Base-by-base conservation (phyloP, 2,329 filamentous ascomycete genomes). In the Colletotrichum costaricense region DNA sequence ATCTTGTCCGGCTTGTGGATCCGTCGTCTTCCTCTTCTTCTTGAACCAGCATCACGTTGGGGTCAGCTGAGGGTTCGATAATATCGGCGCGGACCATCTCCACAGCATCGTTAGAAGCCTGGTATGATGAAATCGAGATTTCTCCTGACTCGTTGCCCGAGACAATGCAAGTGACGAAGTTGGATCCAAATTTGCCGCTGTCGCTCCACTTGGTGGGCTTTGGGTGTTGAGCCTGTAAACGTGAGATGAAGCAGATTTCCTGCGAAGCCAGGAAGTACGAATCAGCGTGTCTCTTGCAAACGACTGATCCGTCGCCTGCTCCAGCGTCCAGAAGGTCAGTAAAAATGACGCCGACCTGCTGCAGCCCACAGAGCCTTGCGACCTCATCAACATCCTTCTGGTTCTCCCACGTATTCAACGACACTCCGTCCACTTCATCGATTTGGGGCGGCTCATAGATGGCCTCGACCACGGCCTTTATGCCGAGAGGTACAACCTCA, bases 31-130 rank as follows among this genome's bases (percentile, higher is more conserved):
- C 95, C 72, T 96, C 94, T 80, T 98, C 96, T 28, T 94, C 93
- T 74, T 95, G 95, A 5, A 99, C 97, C 58, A 99, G 90, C 96
- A 99, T 98, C 65, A 96, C 92, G 7, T 90, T 92, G 2, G 97
- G 97, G 76, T 98, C 96, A 35, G 95, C 95, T 9, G 95, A 98
- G 8, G 97, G 94, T 81, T 99, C 97, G 74, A 99, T 91, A 76
- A 99, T 95, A 78, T 98, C 94, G 52, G 97, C 95, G 75, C 94
- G 90, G 30, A 98, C 94, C 97, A 99, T 99, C 82, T 99, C 97
- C 5, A 98, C 95, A 0, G 95, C 95, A 19, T 97, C 93, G 77
- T 98, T 98, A 1, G 96, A 98, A 75, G 95, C 95, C 82, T 99
- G 97, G 79, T 98, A 99, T 0, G 95, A 92, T 4, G 95, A 94